A percentile compares a stretch with the other conserved stretches of the same genome.
Evolutionary conservation across 2,329 filamentous ascomycete genomes (phyloP).

Genomic region (Beauveria brongniartii): DNA sequence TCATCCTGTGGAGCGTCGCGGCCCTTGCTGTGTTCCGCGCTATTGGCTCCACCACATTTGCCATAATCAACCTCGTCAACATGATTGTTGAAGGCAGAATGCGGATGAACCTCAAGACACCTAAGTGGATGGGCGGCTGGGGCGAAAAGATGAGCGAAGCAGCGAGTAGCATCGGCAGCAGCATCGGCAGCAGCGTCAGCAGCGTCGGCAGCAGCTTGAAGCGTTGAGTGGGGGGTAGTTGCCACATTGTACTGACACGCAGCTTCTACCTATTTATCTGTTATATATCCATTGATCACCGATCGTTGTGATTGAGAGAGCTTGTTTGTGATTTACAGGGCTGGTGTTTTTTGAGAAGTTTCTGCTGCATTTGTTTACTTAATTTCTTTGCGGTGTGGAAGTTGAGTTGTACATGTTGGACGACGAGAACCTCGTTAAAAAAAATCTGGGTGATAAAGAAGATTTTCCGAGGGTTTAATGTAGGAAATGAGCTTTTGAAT

Average conservation of each 20-base stretch:
- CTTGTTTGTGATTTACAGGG: constrained; percentile 4
- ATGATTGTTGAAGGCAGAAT: constrained; percentile 81
- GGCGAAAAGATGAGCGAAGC: constrained; percentile 38
- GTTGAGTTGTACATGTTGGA: not conserved
- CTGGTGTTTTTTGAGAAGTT: not conserved
- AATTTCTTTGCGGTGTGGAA: constrained; percentile 6
- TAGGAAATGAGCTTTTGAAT: constrained; percentile 5
- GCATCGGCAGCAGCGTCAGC: constrained; percentile 36
- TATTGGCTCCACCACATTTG: constrained; percentile 71
- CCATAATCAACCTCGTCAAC: constrained; percentile 75
- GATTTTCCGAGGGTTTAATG: constrained; percentile 2
- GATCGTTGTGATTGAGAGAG: not conserved
- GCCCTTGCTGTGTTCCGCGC: constrained; percentile 80
- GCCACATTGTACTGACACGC: not conserved
- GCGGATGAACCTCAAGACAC: constrained; percentile 46
- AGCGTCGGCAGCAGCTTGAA: constrained; percentile 35
- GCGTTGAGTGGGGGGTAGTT: constrained; percentile 15
- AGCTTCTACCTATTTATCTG: not conserved
- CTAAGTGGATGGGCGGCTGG: constrained; percentile 39
- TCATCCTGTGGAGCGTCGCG: constrained; percentile 90
- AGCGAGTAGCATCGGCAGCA: constrained; percentile 42
- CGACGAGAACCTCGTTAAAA: no score
- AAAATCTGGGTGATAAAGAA: not conserved
- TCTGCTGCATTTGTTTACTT: constrained; percentile 2
- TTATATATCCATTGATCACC: not conserved